Evolutionary conservation across 805 yeast species (phyloP), one percentile per base, ranked within the genome.

Genomic region (Candida boleticola): DNA sequence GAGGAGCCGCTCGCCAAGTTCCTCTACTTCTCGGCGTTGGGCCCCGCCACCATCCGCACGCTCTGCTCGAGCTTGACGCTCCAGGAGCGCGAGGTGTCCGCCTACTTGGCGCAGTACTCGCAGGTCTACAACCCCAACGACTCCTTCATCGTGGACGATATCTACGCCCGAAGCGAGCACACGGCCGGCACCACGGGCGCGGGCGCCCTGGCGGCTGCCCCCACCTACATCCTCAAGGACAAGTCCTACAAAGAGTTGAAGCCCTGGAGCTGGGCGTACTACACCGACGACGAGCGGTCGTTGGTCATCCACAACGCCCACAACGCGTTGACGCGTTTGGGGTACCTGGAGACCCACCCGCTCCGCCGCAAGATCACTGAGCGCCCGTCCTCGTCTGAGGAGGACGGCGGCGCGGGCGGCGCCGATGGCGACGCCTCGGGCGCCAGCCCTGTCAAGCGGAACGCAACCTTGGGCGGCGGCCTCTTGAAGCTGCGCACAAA

Each of bases 21-120:
- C 29, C 50, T 75, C 18, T 74, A 73, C 46, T 54, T 71, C 20
- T 50, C 77, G 29, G 77, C 82, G 1, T 54, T 77, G 32, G 82
- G 79, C 1, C 80, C 82, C 2, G 55, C 60, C 14, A 52, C 75
- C 1, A 47, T 55, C 1, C 49, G 53, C 2, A 58, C 58, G 1
- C 49, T 77, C 10, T 45, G 59, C 6, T 46, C 48, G 25, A 53
- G 58, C 17, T 32, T 43, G 5, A 30, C 30, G 31, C 41, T 54
- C 13, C 19, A 50, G 4, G 34, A 39, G 3, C 36, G 37, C 10
- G 51, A 48, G 19, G 36, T 54, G 17, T 49, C 49, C 9, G 38
- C 52, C 4, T 49, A 61, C 34, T 42, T 65, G 20, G 36, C 54
- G 29, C 50, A 50, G 11, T 58, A 60, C 45, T 49, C 69, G 21